A percentile compares a stretch with the other conserved stretches of the same genome.
Evolutionary conservation across 2,329 filamentous ascomycete species (phyloP).

Genomic region (Bretziella fagacearum): DNA sequence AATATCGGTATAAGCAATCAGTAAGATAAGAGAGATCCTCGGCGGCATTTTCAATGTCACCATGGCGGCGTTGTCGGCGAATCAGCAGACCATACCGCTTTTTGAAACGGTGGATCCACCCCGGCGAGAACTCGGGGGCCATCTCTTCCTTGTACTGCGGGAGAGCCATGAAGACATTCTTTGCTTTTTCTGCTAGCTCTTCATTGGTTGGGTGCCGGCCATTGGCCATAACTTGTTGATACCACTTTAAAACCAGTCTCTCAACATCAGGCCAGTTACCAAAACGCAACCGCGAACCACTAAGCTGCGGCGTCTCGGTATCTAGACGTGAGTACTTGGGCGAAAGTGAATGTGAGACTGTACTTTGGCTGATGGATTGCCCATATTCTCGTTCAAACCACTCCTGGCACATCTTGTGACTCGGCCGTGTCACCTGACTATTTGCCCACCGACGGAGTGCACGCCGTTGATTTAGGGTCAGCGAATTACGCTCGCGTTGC

Average conservation of each 20-base stretch:
- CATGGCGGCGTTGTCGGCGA: slow-evolving; percentile 36
- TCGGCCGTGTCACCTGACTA: slow-evolving; percentile 37
- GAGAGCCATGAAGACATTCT: slow-evolving; percentile 39
- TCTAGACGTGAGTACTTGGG: slow-evolving; percentile 46
- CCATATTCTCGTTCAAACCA: slow-evolving; percentile 43
- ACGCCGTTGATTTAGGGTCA: slow-evolving; percentile 45
- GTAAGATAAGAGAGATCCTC: slow-evolving; percentile 43
- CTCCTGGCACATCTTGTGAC: slow-evolving; percentile 45
- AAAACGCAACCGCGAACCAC: slow-evolving; percentile 44
- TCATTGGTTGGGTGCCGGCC: slow-evolving; percentile 45
- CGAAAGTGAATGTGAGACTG: slow-evolving; percentile 44
- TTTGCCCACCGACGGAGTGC: slow-evolving; percentile 44
- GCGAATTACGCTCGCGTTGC: slow-evolving; percentile 37
- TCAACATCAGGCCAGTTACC: slow-evolving; percentile 49
- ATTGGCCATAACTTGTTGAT: slow-evolving; percentile 32
- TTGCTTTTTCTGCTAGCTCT: slow-evolving; percentile 45
- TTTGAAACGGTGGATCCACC: slow-evolving; percentile 49
- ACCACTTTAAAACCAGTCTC: slow-evolving; percentile 39
- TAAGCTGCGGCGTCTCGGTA: slow-evolving; percentile 40
- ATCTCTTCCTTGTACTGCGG: slow-evolving; percentile 43
- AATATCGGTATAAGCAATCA: slow-evolving; percentile 42
- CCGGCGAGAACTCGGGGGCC: slow-evolving; percentile 45
- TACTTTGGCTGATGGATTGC: slow-evolving; percentile 45
- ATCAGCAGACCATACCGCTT: slow-evolving; percentile 44
- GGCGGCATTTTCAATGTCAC: slow-evolving; percentile 31